Percentiles rank a stretch among this genome's conserved stretches.
Conservation (phyloP, 2,329 filamentous ascomycete species). For the Incumbomyces lentus region DNA sequence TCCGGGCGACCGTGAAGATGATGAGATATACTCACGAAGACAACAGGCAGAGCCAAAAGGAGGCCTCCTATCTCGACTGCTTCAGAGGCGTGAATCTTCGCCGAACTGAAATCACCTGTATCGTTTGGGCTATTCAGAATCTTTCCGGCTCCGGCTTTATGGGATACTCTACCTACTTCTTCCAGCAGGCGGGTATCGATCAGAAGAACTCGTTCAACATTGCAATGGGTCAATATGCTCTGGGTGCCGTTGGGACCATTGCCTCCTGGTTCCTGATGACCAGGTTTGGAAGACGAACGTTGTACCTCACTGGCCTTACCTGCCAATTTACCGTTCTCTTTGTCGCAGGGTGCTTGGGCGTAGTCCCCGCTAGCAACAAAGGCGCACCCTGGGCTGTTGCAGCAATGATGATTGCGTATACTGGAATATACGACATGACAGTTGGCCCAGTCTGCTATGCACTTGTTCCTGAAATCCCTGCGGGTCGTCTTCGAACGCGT, state of each 20-base stretch:
- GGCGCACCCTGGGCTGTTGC: slow-evolving; percentile 25
- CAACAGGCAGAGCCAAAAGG: slow-evolving; percentile 16
- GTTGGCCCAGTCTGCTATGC: slow-evolving; percentile 47
- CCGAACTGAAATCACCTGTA: slow-evolving; percentile 35
- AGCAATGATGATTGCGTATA: slow-evolving; percentile 39
- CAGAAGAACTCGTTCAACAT: slow-evolving; percentile 30
- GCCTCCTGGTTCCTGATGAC: slow-evolving; percentile 34
- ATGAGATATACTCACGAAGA: slow-evolving; percentile 29
- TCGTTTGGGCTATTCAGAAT: slow-evolving; percentile 32
- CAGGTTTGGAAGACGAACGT: slow-evolving; percentile 30
- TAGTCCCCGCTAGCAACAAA: slow-evolving; percentile 15
- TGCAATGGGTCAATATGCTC: slow-evolving; percentile 31
- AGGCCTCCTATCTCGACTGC: slow-evolving; percentile 28
- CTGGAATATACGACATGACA: slow-evolving; percentile 46
- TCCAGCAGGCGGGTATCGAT: slow-evolving; percentile 30
- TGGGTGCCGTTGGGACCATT: slow-evolving; percentile 32
- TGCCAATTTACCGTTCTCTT: slow-evolving; percentile 32
- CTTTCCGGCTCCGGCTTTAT: slow-evolving; percentile 31
- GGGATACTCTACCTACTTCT: slow-evolving; percentile 31
- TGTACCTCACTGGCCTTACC: slow-evolving; percentile 32
- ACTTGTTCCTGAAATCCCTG: slow-evolving; percentile 44
- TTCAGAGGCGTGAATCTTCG: slow-evolving; percentile 33
- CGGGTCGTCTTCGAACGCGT: slow-evolving; percentile 45
- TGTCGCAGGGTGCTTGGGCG: slow-evolving; percentile 27
- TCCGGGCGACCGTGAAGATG: slow-evolving; percentile 26